phyloP scores from a whole-genome alignment of 495 filamentous ascomycete genomes.

The Haplographium delicatum region DNA sequence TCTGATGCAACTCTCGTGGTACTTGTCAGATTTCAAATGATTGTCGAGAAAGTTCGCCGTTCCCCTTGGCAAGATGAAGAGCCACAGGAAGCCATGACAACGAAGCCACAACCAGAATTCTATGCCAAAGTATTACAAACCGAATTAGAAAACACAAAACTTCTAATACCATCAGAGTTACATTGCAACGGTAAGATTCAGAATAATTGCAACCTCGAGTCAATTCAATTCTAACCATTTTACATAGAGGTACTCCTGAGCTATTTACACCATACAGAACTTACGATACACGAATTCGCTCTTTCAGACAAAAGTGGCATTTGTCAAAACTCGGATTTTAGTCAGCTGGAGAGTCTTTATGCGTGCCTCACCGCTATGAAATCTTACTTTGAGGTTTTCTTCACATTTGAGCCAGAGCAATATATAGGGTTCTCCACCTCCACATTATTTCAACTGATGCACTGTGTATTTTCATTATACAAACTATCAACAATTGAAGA shows the following conservation, averaged over 20 bases:
- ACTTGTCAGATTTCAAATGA: background rate
- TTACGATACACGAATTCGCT: background rate
- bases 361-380: conserved; percentile 33
- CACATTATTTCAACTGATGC: conserved; percentile 37
- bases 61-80: no score
- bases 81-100: no score
- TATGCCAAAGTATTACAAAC: background rate
- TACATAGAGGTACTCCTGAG: background rate
- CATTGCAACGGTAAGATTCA: no score
- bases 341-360: conserved; percentile 1
- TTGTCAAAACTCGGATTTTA: no score
- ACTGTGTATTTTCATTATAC: conserved; percentile 37
- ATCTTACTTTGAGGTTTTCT: conserved; percentile 33
- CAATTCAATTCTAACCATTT: no score
- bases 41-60: no score
- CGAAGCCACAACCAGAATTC: no score
- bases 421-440: conserved; percentile 34
- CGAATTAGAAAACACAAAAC: background rate
- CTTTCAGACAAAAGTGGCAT: background rate
- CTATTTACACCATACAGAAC: background rate
- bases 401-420: conserved; percentile 27
- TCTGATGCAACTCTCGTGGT: background rate
- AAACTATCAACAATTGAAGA: conserved; percentile 33
- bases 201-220: no score
- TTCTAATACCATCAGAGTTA: no score